Percentiles rank a stretch among this genome's conserved stretches.
phyloP scores from a whole-genome alignment of 192 early-diverging fungal species.

The Coemansia sp. region DNA sequence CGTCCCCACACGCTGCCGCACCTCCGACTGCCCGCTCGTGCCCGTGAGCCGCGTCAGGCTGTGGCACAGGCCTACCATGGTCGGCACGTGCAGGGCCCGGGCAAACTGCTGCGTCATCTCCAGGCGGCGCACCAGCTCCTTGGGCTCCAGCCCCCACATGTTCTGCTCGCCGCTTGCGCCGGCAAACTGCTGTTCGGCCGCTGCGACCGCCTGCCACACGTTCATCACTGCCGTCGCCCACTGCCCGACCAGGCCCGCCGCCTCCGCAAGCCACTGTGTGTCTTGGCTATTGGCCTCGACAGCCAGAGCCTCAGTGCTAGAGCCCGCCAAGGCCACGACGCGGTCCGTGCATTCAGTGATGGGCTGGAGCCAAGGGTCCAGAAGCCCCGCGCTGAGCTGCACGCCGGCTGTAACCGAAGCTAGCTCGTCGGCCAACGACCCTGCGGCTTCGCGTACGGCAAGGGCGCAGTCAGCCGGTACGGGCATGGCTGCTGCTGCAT shows the following conservation, averaged over 20 bases:
- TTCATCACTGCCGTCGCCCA: constrained; percentile 37
- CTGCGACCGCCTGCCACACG: constrained; percentile 32
- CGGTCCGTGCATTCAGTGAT: neutral
- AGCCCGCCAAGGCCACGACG: too few species aligned
- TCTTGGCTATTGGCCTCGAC: neutral
- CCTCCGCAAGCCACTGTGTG: neutral
- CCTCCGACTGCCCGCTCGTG: neutral
- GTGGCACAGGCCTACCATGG: constrained; percentile 13
- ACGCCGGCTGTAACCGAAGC: neutral
- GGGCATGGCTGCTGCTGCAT: constrained; percentile 6
- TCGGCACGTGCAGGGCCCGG: constrained; percentile 25
- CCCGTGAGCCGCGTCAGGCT: constrained; percentile 1
- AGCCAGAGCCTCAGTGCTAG: too few species aligned
- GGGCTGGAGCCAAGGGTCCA: constrained; percentile 9
- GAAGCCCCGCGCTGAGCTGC: neutral
- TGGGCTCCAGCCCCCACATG: constrained; percentile 28
- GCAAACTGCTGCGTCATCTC: constrained; percentile 15
- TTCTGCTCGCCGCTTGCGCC: constrained; percentile 4
- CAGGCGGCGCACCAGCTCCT: constrained; percentile 32
- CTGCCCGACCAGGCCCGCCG: constrained; percentile 20
- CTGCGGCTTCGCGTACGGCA: too few species aligned
- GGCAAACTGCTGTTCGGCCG: constrained; percentile 21
- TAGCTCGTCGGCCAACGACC: too few species aligned
- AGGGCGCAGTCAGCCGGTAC: too few species aligned
- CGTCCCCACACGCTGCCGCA: neutral